Base-by-base conservation (phyloP, 371 early-diverging fungal genomes). In the Mycotypha africana region DNA sequence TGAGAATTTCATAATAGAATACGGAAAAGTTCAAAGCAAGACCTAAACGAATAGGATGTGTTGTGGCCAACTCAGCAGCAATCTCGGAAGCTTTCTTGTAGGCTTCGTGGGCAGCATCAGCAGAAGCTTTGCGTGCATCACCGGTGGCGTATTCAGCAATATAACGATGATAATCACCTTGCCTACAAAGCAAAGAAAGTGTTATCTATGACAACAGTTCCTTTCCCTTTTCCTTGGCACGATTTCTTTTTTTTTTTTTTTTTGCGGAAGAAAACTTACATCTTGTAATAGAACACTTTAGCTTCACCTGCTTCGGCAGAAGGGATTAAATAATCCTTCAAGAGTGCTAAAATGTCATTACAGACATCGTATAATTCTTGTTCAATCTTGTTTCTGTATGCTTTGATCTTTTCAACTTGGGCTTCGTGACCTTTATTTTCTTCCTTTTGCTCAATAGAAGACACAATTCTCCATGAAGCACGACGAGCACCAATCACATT, bases 141-240 rank as follows among this genome's bases (percentile, higher is more conserved):
- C 86, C 91, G 23, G 81, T 70, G 53, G 90, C 82, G 65, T 98
- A 96, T 78, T 99, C 99, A 52, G 99, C 98, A 42, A 98, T 86
- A 75, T 99, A 99, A 65, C 99, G 91, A 84, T 93, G 92, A 82
- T 99, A 99, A 74, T 99, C 99, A 47, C 99, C 99, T 86, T 94
- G 97, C 87, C 86, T 86, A 53, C 47, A n/a, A n/a, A n/a, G n/a
- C n/a, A n/a, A n/a, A n/a, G n/a, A n/a, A n/a, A n/a, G n/a, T n/a
- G n/a, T n/a, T n/a, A n/a, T n/a, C n/a, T n/a, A n/a, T n/a, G n/a
- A n/a, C n/a, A n/a, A n/a, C n/a, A n/a, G n/a, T n/a, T n/a, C n/a
- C n/a, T n/a, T n/a, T n/a, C n/a, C n/a, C n/a, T n/a, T n/a, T n/a
- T n/a, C n/a, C n/a, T n/a, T n/a, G n/a, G n/a, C n/a, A n/a, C n/a